Conservation (phyloP, 2,329 filamentous ascomycete genomes). For the Monosporascus ibericus region DNA sequence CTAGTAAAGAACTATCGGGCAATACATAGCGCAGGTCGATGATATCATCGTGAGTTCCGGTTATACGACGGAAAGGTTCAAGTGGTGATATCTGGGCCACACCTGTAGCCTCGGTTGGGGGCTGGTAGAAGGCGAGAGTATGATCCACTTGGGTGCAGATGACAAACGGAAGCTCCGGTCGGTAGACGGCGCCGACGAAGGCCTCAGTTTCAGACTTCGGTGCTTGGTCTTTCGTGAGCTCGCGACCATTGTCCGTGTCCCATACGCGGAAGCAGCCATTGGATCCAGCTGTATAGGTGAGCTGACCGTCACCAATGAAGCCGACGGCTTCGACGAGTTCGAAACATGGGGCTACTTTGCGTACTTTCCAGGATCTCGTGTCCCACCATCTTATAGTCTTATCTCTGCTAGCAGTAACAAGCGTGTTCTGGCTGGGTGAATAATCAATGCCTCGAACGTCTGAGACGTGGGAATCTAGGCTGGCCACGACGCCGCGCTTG, state of each 20-base stretch:
- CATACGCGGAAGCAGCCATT: conserved; percentile 79
- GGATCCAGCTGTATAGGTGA: conserved; percentile 80
- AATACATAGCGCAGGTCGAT: conserved; percentile 89
- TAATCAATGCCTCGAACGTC: conserved; percentile 87
- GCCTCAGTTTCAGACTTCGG: conserved; percentile 55
- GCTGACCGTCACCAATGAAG: conserved; percentile 63
- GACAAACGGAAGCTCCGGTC: conserved; percentile 60
- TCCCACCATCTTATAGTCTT: conserved; percentile 95
- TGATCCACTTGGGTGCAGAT: conserved; percentile 85
- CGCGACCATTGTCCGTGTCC: conserved; percentile 69
- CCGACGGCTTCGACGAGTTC: conserved; percentile 82
- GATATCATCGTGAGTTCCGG: conserved; percentile 94
- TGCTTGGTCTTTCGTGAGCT: conserved; percentile 70
- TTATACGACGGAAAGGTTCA: conserved; percentile 68
- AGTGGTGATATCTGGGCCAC: conserved; percentile 31
- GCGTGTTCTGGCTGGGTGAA: conserved; percentile 63
- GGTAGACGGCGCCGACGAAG: conserved; percentile 67
- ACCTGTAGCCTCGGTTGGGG: conserved; percentile 33
- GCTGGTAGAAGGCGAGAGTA: conserved; percentile 68
- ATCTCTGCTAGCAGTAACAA: conserved; percentile 84
- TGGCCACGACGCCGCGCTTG: conserved; percentile 70
- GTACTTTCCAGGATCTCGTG: conserved; percentile 73
- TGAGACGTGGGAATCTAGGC: conserved; percentile 87
- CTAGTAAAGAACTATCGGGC: conserved; percentile 72
- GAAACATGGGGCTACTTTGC: conserved; percentile 74